These are phyloP conservation scores for Shiraia bambusicola DNA, from an alignment of 2,329 filamentous ascomycete genomes.

Conservation along the genomic window DNA sequence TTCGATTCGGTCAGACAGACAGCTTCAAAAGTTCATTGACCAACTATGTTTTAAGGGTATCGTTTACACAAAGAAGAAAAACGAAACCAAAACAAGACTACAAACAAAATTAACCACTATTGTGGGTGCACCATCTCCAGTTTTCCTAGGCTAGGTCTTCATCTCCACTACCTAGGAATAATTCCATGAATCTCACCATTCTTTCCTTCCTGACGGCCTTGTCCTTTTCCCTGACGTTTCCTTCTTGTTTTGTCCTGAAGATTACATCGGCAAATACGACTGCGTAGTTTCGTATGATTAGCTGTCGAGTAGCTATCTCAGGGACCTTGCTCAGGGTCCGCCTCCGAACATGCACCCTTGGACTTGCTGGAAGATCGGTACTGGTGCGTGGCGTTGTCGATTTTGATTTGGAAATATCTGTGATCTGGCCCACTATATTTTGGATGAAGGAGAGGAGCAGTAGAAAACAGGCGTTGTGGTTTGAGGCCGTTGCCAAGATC, in stretches of 20 bases:
- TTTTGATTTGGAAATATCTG: slow-evolving; percentile 28
- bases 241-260: slow-evolving; percentile 53
- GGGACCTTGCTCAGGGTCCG: slow-evolving; percentile 48
- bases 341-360: slow-evolving; percentile 42
- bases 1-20: too few relatives aligned
- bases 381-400: slow-evolving; percentile 29
- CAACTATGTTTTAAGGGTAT: too few relatives aligned
- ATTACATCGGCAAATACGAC: slow-evolving; percentile 65
- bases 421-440: slow-evolving; percentile 58
- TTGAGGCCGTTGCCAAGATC: slow-evolving; percentile 65
- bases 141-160: background rate
- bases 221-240: slow-evolving; percentile 57
- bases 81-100: too few relatives aligned
- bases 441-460: slow-evolving; percentile 78
- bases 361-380: slow-evolving; percentile 30
- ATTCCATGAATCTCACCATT: slow-evolving; percentile 66
- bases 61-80: too few relatives aligned
- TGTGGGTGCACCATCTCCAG: background rate
- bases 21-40: too few relatives aligned
- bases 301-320: slow-evolving; percentile 56
- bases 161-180: slow-evolving; percentile 57
- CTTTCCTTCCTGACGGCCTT: slow-evolving; percentile 62
- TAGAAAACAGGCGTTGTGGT: slow-evolving; percentile 86
- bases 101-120: too few relatives aligned
- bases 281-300: slow-evolving; percentile 63